Percentiles rank a stretch among this genome's conserved stretches.
Conservation (phyloP, 148 eudicot species). For the Rhododendron mucronatum region DNA sequence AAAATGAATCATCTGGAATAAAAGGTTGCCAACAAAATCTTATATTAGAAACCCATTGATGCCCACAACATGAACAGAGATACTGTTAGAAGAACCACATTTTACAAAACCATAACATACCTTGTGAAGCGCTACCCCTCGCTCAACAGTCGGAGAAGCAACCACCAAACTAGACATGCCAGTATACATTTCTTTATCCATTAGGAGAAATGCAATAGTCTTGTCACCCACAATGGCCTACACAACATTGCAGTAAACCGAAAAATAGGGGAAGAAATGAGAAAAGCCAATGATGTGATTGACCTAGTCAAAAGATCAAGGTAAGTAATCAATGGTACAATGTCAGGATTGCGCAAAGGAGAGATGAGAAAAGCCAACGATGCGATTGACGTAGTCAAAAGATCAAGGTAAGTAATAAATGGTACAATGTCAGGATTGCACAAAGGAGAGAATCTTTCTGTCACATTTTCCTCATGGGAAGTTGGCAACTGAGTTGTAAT, state of each 20-base stretch:
- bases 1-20: conserved; percentile 85
- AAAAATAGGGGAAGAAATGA: conserved; percentile 1
- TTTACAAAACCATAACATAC: conserved; percentile 24
- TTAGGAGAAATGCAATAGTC: conserved; percentile 76
- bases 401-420: not conserved
- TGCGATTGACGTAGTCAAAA: not conserved
- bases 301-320: not conserved
- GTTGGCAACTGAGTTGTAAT: not conserved
- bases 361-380: not conserved
- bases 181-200: conserved; percentile 95
- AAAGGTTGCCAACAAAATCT: not conserved
- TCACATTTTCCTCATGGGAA: not conserved
- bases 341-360: conserved; percentile 4
- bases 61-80: not conserved
- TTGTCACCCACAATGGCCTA: conserved; percentile 97
- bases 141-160: conserved; percentile 70
- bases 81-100: not conserved
- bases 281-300: not conserved
- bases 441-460: not conserved
- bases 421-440: conserved; percentile 7
- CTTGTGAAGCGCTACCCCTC: conserved; percentile 97
- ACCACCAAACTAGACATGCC: conserved; percentile 84
- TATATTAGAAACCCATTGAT: not conserved
- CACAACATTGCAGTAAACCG: conserved; percentile 11
- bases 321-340: conserved; percentile 9